Evolutionary conservation across 2,329 filamentous ascomycete genomes (phyloP).

Genomic region (Talaromyces sp.): DNA sequence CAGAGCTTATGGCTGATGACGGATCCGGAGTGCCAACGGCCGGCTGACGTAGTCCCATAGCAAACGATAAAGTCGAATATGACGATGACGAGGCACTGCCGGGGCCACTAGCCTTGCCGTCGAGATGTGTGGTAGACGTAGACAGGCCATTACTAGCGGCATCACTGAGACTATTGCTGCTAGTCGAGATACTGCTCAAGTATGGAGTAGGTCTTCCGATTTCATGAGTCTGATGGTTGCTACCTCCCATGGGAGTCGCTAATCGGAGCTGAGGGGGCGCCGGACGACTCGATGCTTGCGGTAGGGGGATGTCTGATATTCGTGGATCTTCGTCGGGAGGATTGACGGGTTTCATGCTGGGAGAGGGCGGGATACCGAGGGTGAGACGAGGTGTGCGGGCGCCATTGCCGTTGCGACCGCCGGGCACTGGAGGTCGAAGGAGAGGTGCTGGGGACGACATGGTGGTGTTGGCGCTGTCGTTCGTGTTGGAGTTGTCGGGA

Average conservation of each 20-base stretch:
- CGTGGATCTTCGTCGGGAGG: slow-evolving; percentile 43
- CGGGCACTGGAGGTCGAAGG: slow-evolving; percentile 78
- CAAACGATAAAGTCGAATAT: slow-evolving; percentile 79
- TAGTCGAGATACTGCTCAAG: not conserved
- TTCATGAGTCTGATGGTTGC: slow-evolving; percentile 50
- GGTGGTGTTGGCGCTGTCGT: slow-evolving; percentile 34
- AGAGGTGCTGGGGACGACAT: slow-evolving; percentile 78
- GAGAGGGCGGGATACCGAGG: slow-evolving; percentile 84
- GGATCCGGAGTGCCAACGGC: slow-evolving; percentile 72
- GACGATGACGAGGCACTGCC: slow-evolving; percentile 84
- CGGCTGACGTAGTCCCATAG: slow-evolving; percentile 64
- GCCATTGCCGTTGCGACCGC: slow-evolving; percentile 61
- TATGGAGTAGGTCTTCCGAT: slow-evolving; percentile 1
- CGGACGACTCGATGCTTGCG: slow-evolving; percentile 51
- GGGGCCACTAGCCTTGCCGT: slow-evolving; percentile 75
- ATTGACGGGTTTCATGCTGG: slow-evolving; percentile 73
- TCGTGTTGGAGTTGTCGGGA: not conserved
- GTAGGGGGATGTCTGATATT: slow-evolving; percentile 39
- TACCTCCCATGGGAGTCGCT: slow-evolving; percentile 75
- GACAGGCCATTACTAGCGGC: slow-evolving; percentile 58
- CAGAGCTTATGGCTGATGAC: slow-evolving; percentile 80
- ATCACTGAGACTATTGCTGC: slow-evolving; percentile 8
- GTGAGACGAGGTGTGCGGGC: slow-evolving; percentile 74
- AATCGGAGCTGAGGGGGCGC: slow-evolving; percentile 77
- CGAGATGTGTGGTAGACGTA: slow-evolving; percentile 70